phyloP scores from a whole-genome alignment of 1,284 basidiomycete species.

The Cutaneotrichosporon sp. region DNA sequence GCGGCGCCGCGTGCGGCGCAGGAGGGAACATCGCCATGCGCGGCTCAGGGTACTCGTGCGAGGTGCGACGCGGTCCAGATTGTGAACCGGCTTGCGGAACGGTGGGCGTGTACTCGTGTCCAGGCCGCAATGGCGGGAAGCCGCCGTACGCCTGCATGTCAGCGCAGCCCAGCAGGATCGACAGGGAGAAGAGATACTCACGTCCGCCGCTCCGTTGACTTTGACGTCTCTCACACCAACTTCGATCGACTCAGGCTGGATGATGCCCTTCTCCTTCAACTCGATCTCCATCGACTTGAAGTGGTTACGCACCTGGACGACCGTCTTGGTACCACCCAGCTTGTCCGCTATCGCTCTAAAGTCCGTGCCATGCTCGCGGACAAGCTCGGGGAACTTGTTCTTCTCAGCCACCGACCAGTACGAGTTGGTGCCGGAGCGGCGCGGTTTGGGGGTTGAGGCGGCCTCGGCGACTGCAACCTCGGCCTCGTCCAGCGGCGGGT shows the following conservation, averaged over 20 bases:
- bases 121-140: slow-evolving; percentile 15
- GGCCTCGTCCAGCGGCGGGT: slow-evolving; percentile 8
- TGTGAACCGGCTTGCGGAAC: not conserved
- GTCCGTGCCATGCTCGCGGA: slow-evolving; percentile 69
- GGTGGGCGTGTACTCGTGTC: not conserved
- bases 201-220: slow-evolving; percentile 23
- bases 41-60: slow-evolving; percentile 29
- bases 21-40: slow-evolving; percentile 46
- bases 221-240: slow-evolving; percentile 27
- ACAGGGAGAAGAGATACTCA: not conserved
- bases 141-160: slow-evolving; percentile 14
- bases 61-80: not conserved
- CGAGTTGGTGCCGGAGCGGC: slow-evolving; percentile 43
- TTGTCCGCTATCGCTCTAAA: slow-evolving; percentile 71
- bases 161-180: not conserved
- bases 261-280: slow-evolving; percentile 20
- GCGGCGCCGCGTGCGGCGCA: slow-evolving; percentile 18
- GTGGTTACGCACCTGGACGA: slow-evolving; percentile 69
- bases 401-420: slow-evolving; percentile 60
- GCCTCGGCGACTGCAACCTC: slow-evolving; percentile 4
- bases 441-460: slow-evolving; percentile 19
- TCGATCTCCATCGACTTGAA: slow-evolving; percentile 26
- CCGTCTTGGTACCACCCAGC: slow-evolving; percentile 71
- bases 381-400: slow-evolving; percentile 62
- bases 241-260: slow-evolving; percentile 19